Conservation (phyloP, 2,329 filamentous ascomycete genomes). For the Xylaria sp. region DNA sequence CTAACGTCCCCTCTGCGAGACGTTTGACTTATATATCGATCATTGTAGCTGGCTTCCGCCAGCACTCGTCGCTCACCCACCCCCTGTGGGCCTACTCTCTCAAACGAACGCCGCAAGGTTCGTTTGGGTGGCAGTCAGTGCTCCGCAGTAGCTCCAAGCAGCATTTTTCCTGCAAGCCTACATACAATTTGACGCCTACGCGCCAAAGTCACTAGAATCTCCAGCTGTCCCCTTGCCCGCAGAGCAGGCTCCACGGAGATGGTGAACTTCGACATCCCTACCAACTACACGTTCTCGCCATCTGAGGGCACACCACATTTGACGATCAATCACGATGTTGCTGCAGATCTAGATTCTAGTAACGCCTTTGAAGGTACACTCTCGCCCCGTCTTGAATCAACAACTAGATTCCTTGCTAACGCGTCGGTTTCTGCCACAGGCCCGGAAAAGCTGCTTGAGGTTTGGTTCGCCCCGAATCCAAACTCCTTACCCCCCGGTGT, state of each 20-base stretch:
- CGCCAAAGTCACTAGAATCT: conserved; percentile 17
- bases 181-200: conserved; percentile 38
- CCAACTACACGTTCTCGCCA: conserved; percentile 84
- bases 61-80: conserved; percentile 73
- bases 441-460: conserved; percentile 96
- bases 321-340: conserved; percentile 96
- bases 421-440: conserved; percentile 59
- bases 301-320: conserved; percentile 87
- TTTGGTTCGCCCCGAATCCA: conserved; percentile 92
- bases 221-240: conserved; percentile 36
- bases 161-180: conserved; percentile 40
- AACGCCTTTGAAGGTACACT: conserved; percentile 90
- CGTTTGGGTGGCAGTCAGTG: conserved; percentile 98
- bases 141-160: conserved; percentile 76
- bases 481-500: conserved; percentile 76
- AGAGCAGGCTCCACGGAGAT: conserved; percentile 68
- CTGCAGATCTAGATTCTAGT: conserved; percentile 89
- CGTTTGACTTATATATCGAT: conserved; percentile 60
- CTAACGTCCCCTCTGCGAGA: conserved; percentile 82
- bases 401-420: background rate
- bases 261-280: conserved; percentile 84
- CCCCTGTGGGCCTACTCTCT: conserved; percentile 96
- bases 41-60: conserved; percentile 87
- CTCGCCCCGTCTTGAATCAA: background rate
- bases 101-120: conserved; percentile 92